These are phyloP conservation scores for Venturia pyrina DNA, from an alignment of 2,329 filamentous ascomycete genomes.

Conservation along the genomic window DNA sequence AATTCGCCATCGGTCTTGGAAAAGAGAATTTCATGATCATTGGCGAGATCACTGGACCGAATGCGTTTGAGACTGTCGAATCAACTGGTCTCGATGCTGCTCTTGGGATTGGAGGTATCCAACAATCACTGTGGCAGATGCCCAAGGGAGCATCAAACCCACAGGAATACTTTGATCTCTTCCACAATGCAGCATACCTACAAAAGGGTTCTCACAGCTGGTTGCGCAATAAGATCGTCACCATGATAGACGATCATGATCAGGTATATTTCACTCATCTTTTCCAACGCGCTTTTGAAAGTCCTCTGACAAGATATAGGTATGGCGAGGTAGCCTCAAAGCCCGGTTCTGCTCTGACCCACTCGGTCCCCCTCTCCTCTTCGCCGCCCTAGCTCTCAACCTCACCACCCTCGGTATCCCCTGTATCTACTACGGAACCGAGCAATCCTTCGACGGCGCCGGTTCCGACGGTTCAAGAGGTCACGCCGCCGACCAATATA, in stretches of 20 bases:
- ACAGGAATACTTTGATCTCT: conserved; percentile 17
- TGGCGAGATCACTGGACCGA: conserved; percentile 17
- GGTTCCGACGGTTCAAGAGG: neutral
- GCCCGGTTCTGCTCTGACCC: conserved; percentile 17
- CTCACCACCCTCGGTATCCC: conserved; percentile 19
- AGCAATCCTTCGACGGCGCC: conserved; percentile 18
- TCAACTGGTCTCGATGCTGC: conserved; percentile 18
- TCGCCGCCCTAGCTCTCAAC: conserved; percentile 17
- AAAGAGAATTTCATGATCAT: conserved; percentile 19
- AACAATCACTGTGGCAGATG: conserved; percentile 17
- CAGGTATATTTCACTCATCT: neutral
- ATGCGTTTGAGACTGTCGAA: conserved; percentile 17
- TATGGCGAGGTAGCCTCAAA: conserved; percentile 14
- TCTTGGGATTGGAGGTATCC: conserved; percentile 18
- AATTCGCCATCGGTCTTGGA: conserved; percentile 15
- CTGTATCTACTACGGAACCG: conserved; percentile 21
- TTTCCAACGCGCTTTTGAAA: neutral
- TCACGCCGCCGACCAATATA: conserved; percentile 16
- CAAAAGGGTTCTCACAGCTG: conserved; percentile 16
- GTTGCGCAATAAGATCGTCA: conserved; percentile 18
- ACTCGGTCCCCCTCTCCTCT: conserved; percentile 12
- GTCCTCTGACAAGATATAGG: neutral
- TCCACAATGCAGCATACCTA: conserved; percentile 15
- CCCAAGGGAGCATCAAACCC: conserved; percentile 15
- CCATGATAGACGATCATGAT: conserved; percentile 18